Conservation (phyloP, 2,329 filamentous ascomycete genomes). For the Fusarium begoniae region DNA sequence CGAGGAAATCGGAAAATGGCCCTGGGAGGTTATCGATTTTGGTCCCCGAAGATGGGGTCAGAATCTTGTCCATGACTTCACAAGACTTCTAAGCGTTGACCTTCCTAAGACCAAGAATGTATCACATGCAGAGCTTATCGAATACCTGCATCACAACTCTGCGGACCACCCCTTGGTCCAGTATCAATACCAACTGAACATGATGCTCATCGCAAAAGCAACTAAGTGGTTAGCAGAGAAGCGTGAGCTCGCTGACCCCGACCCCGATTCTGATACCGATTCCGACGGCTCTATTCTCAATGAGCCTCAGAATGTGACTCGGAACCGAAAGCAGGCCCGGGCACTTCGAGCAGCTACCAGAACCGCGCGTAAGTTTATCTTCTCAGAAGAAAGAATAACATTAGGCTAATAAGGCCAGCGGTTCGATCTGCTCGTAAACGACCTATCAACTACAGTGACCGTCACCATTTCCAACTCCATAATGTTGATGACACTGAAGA, state of each 20-base stretch:
- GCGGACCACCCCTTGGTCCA: rapidly evolving
- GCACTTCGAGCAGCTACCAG: not conserved
- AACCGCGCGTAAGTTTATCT: not conserved
- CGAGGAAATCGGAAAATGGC: not conserved
- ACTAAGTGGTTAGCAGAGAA: not conserved
- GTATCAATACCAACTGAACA: not conserved
- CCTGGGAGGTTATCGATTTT: not conserved
- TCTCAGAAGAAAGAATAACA: not conserved
- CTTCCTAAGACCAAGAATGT: not conserved
- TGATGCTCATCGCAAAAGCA: not conserved
- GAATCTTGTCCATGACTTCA: not conserved
- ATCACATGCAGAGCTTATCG: not conserved
- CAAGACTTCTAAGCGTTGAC: not conserved
- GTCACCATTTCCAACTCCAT: not conserved
- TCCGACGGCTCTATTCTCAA: not conserved
- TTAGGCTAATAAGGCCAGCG: not conserved
- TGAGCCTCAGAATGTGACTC: not conserved
- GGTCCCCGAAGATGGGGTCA: not conserved
- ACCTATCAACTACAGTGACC: not conserved
- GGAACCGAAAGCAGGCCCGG: not conserved
- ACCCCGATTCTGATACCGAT: not conserved
- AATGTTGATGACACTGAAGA: not conserved
- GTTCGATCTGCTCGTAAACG: not conserved
- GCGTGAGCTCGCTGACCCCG: not conserved
- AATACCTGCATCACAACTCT: not conserved